Evolutionary conservation across 192 early-diverging fungal genomes (phyloP).

Genomic region (Coemansia sp.): DNA sequence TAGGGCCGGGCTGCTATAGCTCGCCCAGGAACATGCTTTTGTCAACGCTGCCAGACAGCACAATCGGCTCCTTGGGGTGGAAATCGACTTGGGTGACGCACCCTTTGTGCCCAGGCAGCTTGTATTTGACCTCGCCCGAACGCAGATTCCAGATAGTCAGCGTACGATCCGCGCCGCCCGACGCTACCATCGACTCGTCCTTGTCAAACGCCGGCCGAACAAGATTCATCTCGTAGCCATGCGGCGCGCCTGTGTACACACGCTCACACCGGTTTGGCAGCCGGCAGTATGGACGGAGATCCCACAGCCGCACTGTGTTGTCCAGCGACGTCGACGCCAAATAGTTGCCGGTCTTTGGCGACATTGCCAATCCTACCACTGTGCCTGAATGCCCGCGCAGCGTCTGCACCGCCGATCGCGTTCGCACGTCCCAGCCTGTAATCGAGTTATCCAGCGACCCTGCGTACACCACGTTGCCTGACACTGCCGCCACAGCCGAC

Average conservation of each 20-base stretch:
- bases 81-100: constrained; percentile 92
- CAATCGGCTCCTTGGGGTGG: constrained; percentile 82
- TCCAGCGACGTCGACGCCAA: constrained; percentile 90
- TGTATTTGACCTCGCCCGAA: constrained; percentile 82
- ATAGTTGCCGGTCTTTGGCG: constrained; percentile 76
- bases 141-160: constrained; percentile 88
- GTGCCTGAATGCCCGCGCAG: constrained; percentile 87
- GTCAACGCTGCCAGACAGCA: constrained; percentile 85
- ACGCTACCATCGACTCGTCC: constrained; percentile 80
- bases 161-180: constrained; percentile 82
- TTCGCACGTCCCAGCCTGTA: constrained; percentile 87
- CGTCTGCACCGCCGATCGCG: constrained; percentile 60
- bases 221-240: constrained; percentile 94
- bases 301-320: constrained; percentile 94
- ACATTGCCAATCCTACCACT: constrained; percentile 79
- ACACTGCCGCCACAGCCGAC: constrained; percentile 68
- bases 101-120: constrained; percentile 94
- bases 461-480: constrained; percentile 76
- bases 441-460: constrained; percentile 92
- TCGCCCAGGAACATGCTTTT: constrained; percentile 87
- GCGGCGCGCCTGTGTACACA: constrained; percentile 82
- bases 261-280: constrained; percentile 74
- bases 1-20: constrained; percentile 32
- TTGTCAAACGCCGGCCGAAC: constrained; percentile 86
- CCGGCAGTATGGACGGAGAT: constrained; percentile 80